Evolutionary conservation across 1,284 basidiomycete genomes (phyloP), one percentile per base, ranked within the genome.

Genomic region (Pseudozyma flocculosa): DNA sequence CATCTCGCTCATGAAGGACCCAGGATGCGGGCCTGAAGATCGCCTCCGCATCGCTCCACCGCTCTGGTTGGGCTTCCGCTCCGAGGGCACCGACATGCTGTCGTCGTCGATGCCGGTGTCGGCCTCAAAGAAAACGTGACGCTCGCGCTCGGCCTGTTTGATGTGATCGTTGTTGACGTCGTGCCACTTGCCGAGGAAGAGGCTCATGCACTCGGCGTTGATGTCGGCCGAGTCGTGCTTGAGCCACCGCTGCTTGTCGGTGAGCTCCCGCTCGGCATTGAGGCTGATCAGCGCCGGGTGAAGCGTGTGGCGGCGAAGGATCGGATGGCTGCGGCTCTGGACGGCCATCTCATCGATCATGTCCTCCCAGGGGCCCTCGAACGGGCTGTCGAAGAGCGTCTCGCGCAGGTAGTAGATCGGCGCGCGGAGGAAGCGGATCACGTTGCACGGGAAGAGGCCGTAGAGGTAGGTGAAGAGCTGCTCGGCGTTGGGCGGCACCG

Each of bases 391-490:
- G n/a, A 90, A 78, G 7, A 82, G 84, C 5, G 85, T 81, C 45
- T 84, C 82, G 86, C 78, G 78, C 21, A 93, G 79, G 70, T 89
- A 90, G 41, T 79, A 78, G 21, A 82, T 81, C 3, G 90, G 88
- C 30, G 81, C 79, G 45, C 85, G 85, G 56, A 92, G 77, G 77
- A 92, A 92, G 54, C 82, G 82, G 52, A 92, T 80, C 42, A 87
- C 80, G 80, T 91, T 91, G 81, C 86, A 88, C 2, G 90, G 90
- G 78, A 88, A 93, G 48, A 93, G 83, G 68, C 90, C 92, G 78
- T 92, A 93, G 62, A 93, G 80, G 50, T 85, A 82, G 8, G 87
- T 87, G 80, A 91, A 92, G 36, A 80, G 70, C 22, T 60, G 50
- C 17, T 62, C 48, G 2, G 77, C 70, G 38, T 78, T 66, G 19